Conservation (phyloP, 179 eudicot genomes). For the Gypsophila paniculata region DNA sequence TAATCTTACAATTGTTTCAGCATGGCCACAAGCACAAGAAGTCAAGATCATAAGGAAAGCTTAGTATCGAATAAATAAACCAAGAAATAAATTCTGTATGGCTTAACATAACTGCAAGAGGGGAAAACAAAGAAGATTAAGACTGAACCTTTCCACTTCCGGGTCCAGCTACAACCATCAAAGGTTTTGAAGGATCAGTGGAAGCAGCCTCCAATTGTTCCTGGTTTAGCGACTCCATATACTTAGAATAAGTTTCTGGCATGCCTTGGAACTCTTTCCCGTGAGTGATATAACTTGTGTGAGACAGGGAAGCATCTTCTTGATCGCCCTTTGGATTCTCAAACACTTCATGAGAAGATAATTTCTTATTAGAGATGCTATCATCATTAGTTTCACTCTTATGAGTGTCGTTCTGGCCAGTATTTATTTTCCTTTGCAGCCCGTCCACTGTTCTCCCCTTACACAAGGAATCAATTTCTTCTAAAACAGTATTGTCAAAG, state of each 20-base stretch:
- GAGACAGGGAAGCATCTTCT: conserved; percentile 23
- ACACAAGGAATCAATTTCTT: conserved; percentile 70
- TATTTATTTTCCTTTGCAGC: conserved; percentile 25
- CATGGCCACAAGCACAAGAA: too few relatives aligned
- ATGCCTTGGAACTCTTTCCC: conserved; percentile 31
- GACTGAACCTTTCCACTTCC: conserved; percentile 93
- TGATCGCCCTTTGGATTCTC: conserved; percentile 5
- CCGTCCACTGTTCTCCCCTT: conserved; percentile 34
- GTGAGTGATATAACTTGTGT: conserved; percentile 12
- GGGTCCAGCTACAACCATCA: conserved; percentile 94
- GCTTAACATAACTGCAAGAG: too few relatives aligned
- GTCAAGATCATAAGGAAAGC: too few relatives aligned
- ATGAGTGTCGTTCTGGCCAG: conserved; percentile 19
- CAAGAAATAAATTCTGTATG: too few relatives aligned
- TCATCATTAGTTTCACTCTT: conserved; percentile 20
- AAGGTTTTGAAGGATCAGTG: conserved; percentile 62
- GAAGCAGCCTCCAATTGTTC: conserved; percentile 84
- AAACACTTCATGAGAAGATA: conserved; percentile 15
- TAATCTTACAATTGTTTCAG: too few relatives aligned
- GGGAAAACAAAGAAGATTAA: too few relatives aligned
- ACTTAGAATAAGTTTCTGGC: conserved; percentile 62
- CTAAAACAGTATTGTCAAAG: conserved; percentile 61
- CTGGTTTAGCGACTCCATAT: conserved; percentile 59
- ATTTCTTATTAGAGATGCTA: conserved; percentile 17
- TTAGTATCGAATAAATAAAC: too few relatives aligned